Evolutionary conservation across 495 filamentous ascomycete species (phyloP).

Genomic region (Darksidea phi): DNA sequence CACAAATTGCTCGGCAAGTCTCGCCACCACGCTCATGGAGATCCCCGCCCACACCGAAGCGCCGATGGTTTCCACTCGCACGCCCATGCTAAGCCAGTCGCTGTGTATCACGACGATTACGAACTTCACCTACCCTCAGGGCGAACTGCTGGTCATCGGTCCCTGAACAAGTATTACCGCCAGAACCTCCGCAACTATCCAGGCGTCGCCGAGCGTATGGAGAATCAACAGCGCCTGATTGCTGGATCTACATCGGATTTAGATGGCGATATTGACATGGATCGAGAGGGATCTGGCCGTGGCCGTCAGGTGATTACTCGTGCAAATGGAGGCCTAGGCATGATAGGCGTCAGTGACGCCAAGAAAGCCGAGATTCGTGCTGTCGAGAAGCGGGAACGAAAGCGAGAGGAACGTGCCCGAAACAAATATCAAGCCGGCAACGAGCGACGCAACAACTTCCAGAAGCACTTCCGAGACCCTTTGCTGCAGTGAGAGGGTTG

Average conservation of each 20-base stretch:
- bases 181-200: constrained; percentile 89
- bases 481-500: background rate
- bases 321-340: constrained; percentile 70
- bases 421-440: constrained; percentile 61
- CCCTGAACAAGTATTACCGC: constrained; percentile 78
- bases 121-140: constrained; percentile 94
- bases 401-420: constrained; percentile 59
- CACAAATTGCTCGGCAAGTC: constrained; percentile 61
- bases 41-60: constrained; percentile 64
- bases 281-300: constrained; percentile 38
- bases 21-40: constrained; percentile 62
- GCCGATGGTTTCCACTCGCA: constrained; percentile 73
- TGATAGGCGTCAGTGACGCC: constrained; percentile 68
- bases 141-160: constrained; percentile 85
- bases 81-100: constrained; percentile 57
- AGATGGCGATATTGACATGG: constrained; percentile 51
- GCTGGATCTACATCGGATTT: constrained; percentile 39
- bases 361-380: constrained; percentile 65
- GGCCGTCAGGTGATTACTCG: constrained; percentile 63
- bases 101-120: constrained; percentile 83
- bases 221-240: constrained; percentile 41
- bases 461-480: constrained; percentile 72
- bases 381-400: constrained; percentile 65
- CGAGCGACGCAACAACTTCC: constrained; percentile 63
- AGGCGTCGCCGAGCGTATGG: constrained; percentile 59